These are phyloP conservation scores for Taphrina flavorubra DNA, from an alignment of 1,139 yeast species.

Conservation along the genomic window DNA sequence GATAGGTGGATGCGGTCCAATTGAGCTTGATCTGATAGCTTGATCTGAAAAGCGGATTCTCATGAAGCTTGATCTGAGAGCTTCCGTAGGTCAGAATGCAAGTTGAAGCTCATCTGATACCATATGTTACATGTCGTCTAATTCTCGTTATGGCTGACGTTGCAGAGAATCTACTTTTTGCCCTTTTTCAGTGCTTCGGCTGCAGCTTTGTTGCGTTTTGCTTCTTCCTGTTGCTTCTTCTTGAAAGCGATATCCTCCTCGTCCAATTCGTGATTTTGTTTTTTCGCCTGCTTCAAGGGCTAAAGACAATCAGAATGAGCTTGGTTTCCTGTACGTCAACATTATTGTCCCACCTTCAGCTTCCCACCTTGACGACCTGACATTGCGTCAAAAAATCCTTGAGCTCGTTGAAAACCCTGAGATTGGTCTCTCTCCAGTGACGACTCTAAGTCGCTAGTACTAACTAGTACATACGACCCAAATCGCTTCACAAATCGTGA, in stretches of 20 bases:
- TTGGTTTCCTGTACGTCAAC: too few relatives aligned
- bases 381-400: constrained; percentile 1
- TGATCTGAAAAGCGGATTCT: not conserved
- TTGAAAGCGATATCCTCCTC: constrained; percentile 42
- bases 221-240: constrained; percentile 42
- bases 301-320: not conserved
- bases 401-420: too few relatives aligned
- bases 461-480: too few relatives aligned
- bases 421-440: too few relatives aligned
- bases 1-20: not conserved
- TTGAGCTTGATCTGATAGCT: not conserved
- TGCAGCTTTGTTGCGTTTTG: constrained; percentile 39
- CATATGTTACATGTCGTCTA: too few relatives aligned
- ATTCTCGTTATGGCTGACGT: too few relatives aligned
- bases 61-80: too few relatives aligned
- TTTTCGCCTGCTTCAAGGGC: constrained; percentile 41
- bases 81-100: too few relatives aligned
- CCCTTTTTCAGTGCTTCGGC: constrained; percentile 41
- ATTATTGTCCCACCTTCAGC: constrained; percentile 23
- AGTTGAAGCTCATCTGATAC: too few relatives aligned
- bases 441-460: too few relatives aligned
- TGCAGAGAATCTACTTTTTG: constrained; percentile 15
- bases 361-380: constrained; percentile 43
- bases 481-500: too few relatives aligned
- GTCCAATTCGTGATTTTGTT: constrained; percentile 35